Evolutionary conservation across 1,139 yeast species (phyloP), one percentile per base, ranked within the genome.

Genomic region (Lodderomyces jiufengensis): DNA sequence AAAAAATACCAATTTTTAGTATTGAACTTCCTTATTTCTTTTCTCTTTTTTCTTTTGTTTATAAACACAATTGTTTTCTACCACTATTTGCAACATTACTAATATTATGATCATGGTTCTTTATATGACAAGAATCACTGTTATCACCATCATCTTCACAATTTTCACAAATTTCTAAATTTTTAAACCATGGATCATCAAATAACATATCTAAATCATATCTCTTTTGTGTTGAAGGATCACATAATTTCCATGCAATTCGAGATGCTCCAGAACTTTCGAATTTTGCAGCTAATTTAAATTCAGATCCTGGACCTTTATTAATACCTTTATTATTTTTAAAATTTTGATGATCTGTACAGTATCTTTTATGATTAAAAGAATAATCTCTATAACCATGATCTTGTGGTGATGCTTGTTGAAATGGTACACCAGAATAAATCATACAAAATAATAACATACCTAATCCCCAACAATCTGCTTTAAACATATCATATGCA

Each of bases 381-480:
- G 68, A 66, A 52, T 73, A 84, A 36, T 80, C 83, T 46, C 84
- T 62, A 53, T 61, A 84, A 13, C 71, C 70, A 36, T 68, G 62
- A 54, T 82, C 88, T 23, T 60, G 55, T 2, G 63, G 59, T 33
- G 66, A 52, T 2, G 88, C 76, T 33, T 65, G 66, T 40, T 62
- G 63, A 52, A 84, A 84, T 1, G 92, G 92, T 0, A 77, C 72
- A 10, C 71, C 73, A 23, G 77, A 71, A 51, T 78, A 76, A 1
- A 78, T 69, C 16, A 83, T 55, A 32, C 82, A 78, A 52, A 79
- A 81, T 31, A 84, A 58, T 21, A 76, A 47, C 66, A 83, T 71
- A 14, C 94, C 94, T 26, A 84, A 58, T 1, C 85, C 80, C 85
- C 88, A 84, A 51, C 67, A 59, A 58, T 84, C 94, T 73, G 82